Percentiles rank a stretch among this genome's conserved stretches.
Conservation (phyloP, 208 protist species). For the Kentomonas sorsogonicus region DNA sequence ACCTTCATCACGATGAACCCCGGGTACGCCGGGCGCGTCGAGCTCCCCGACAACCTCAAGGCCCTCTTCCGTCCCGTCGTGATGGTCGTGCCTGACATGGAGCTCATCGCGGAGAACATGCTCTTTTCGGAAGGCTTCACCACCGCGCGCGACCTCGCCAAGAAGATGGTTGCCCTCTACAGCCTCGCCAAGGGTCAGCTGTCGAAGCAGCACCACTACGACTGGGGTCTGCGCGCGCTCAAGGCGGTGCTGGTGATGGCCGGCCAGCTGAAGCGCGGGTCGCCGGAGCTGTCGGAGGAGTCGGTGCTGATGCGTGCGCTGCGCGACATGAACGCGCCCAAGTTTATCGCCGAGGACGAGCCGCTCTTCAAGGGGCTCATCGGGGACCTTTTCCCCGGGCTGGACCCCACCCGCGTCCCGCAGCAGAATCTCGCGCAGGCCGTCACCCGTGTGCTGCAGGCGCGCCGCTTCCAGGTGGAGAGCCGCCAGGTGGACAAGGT, state of each 20-base stretch:
- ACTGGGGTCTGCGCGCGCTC: constrained; percentile 98
- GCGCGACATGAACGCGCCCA: constrained; percentile 99
- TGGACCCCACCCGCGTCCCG: constrained; percentile 93
- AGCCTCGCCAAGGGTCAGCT: constrained; percentile 96
- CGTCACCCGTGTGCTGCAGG: constrained; percentile 81
- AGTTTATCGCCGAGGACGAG: constrained; percentile 99
- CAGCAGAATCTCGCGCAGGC: constrained; percentile 94
- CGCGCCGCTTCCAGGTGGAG: constrained; percentile 78
- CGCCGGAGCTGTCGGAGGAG: constrained; percentile 93
- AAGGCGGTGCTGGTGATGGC: constrained; percentile 99
- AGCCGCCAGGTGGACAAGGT: constrained; percentile 97
- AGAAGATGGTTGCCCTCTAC: constrained; percentile 99
- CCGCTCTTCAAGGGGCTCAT: constrained; percentile 98
- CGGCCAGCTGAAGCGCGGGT: constrained; percentile 95
- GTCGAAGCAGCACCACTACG: constrained; percentile 99
- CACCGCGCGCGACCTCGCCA: constrained; percentile 92
- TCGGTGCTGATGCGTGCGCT: constrained; percentile 98
- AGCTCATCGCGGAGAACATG: constrained; percentile 99
- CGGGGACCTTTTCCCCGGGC: constrained; percentile 96
- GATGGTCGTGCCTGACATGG: constrained; percentile 98
- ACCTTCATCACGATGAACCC: constrained; percentile 99
- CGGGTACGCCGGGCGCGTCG: constrained; percentile 98
- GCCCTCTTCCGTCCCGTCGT: constrained; percentile 98
- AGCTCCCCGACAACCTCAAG: constrained; percentile 99
- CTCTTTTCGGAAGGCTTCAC: constrained; percentile 98